Evolutionary conservation across 1,139 yeast species (phyloP).

Genomic region (Diutina pseudorugosa): DNA sequence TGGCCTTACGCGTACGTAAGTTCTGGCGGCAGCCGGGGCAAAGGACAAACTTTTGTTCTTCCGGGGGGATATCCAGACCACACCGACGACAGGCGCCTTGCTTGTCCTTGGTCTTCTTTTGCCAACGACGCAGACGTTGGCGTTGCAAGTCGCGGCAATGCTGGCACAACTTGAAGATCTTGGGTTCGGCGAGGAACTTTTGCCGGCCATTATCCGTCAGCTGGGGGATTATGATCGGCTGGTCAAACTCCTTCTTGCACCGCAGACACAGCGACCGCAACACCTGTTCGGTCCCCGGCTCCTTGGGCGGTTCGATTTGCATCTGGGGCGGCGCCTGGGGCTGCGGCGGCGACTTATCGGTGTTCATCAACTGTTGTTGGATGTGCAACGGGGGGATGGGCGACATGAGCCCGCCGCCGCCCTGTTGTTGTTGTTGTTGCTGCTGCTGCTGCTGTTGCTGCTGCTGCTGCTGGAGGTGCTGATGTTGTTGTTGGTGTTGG

Average conservation of each 20-base stretch:
- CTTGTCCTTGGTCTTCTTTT: constrained; percentile 44
- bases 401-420: constrained; percentile 19
- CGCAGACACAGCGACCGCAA: constrained; percentile 29
- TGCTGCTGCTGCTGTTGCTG: background rate
- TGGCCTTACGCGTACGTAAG: constrained; percentile 42
- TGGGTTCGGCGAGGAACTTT: constrained; percentile 22
- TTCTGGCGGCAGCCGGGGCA: constrained; percentile 49
- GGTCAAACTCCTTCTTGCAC: constrained; percentile 48
- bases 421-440: constrained; percentile 1
- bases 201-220: constrained; percentile 11
- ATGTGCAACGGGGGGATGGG: constrained; percentile 37
- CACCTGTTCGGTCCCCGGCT: constrained; percentile 4
- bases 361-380: constrained; percentile 27
- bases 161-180: constrained; percentile 43
- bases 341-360: constrained; percentile 6
- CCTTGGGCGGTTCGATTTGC: background rate
- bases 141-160: constrained; percentile 56
- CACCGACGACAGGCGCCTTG: constrained; percentile 56
- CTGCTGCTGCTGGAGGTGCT: constrained; percentile 6
- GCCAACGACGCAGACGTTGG: constrained; percentile 54
- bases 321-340: background rate
- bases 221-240: constrained; percentile 29
- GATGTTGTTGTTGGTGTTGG: constrained; percentile 6
- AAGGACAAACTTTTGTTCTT: constrained; percentile 39
- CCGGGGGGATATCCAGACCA: constrained; percentile 40